Conservation (phyloP, 179 eudicot species). For the Actinidia polygama region DNA sequence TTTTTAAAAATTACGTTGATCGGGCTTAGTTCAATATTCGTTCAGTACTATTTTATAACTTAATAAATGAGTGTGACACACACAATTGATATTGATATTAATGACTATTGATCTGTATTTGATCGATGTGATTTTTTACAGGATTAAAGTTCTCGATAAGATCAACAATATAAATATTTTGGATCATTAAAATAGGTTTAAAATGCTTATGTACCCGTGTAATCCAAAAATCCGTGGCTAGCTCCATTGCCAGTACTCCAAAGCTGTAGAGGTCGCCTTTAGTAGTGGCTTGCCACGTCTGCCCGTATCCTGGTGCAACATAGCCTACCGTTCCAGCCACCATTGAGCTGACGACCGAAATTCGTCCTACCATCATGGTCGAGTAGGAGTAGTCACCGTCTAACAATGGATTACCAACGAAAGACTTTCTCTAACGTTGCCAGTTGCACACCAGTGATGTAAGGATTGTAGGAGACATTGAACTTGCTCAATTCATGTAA, state of each 20-base stretch:
- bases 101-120: too few species aligned
- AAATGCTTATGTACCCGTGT: too few species aligned
- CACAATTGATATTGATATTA: constrained; percentile 37
- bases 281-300: constrained; percentile 95
- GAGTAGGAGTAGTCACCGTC: constrained; percentile 51
- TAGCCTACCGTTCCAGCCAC: constrained; percentile 97
- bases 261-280: constrained; percentile 97
- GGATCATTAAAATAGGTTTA: too few species aligned
- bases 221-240: constrained; percentile 83
- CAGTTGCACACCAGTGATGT: constrained; percentile 66
- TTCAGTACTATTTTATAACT: too few species aligned
- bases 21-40: too few species aligned
- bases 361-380: constrained; percentile 81
- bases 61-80: too few species aligned
- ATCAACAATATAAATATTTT: too few species aligned
- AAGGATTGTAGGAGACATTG: constrained; percentile 81
- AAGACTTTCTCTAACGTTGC: constrained; percentile 79
- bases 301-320: constrained; percentile 95
- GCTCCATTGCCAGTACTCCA: constrained; percentile 89
- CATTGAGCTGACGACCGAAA: constrained; percentile 91
- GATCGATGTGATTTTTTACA: constrained; percentile 24
- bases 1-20: too few species aligned
- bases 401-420: constrained; percentile 73
- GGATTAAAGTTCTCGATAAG: too few species aligned
- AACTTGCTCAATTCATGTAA: constrained; percentile 72